Evolutionary conservation across 192 early-diverging fungal species (phyloP), one percentile per base, ranked within the genome.

Genomic region (Podila epigama): DNA sequence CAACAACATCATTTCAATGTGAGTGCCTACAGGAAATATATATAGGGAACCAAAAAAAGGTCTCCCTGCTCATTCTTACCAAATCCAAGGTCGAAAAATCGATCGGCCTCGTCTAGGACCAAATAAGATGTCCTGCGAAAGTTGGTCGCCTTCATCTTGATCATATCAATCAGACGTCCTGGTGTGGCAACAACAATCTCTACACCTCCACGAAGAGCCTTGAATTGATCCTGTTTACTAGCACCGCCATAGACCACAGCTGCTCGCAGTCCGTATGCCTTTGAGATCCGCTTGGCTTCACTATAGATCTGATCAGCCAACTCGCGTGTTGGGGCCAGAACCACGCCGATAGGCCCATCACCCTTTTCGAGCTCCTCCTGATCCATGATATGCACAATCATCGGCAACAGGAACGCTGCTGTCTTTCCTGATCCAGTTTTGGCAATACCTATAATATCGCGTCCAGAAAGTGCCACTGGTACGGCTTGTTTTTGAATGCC

Each of bases 51-150:
- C n/a, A n/a, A n/a, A n/a, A n/a, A 55, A 18, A 15, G 12, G 41
- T 34, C 71, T 82, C 82, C 60, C 86, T 84, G 6, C 85, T 67
- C 13, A 86, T 85, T 13, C 86, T 83, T 63, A 93, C 93, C 94
- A 80, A 97, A 97, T 22, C 95, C 96, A 57, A 93, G 86, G 68
- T 99, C 96, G 75, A 99, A 89, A 90, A 97, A 96, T 31, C 97
- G 90, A 79, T 99, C 97, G 12, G 96, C 96, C 82, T 98, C 97
- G 70, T 99, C 97, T 34, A 98, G 86, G 2, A 98, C 96, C 53
- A 98, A 75, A 61, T 89, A 99, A 25, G 87, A 87, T 0, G 97
- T 93, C 20, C 93, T 82, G 41, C 81, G 79, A 16, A 96, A 86
- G 60, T 91, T 92, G 8, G 92, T 92, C 5, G 93, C 94, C 65